These are phyloP conservation scores for Lipomyces oligophaga DNA, from an alignment of 805 yeast genomes.

Conservation along the genomic window DNA sequence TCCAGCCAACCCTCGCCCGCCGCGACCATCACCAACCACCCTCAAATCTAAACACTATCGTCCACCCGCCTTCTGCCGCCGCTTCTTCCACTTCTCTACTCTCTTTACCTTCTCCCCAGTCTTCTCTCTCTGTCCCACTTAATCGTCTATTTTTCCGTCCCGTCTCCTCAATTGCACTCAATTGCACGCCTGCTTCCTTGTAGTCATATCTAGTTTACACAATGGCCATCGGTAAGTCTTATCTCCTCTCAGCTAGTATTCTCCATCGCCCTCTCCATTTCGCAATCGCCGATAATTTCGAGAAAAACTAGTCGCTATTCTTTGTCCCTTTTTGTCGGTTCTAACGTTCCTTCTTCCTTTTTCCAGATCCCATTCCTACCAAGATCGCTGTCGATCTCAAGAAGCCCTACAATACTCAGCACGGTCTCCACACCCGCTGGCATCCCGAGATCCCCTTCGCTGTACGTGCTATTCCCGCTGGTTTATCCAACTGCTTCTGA, in stretches of 20 bases:
- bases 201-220: background rate
- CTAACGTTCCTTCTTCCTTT: background rate
- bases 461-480: conserved; percentile 6
- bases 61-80: background rate
- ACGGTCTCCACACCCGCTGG: conserved; percentile 53
- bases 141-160: background rate
- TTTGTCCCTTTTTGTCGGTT: no score
- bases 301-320: no score
- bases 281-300: no score
- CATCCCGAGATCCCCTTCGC: conserved; percentile 41
- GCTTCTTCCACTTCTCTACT: background rate
- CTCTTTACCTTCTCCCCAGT: background rate
- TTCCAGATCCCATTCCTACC: conserved; percentile 36
- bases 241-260: background rate
- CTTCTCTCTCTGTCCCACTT: background rate
- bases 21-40: background rate
- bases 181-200: background rate
- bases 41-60: background rate
- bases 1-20: background rate
- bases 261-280: background rate
- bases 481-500: no score
- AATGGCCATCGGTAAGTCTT: background rate
- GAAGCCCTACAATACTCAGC: conserved; percentile 47
- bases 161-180: background rate
- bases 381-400: conserved; percentile 44